Evolutionary conservation across 192 early-diverging fungal species (phyloP).

Genomic region (Helicostylum pulchrum): DNA sequence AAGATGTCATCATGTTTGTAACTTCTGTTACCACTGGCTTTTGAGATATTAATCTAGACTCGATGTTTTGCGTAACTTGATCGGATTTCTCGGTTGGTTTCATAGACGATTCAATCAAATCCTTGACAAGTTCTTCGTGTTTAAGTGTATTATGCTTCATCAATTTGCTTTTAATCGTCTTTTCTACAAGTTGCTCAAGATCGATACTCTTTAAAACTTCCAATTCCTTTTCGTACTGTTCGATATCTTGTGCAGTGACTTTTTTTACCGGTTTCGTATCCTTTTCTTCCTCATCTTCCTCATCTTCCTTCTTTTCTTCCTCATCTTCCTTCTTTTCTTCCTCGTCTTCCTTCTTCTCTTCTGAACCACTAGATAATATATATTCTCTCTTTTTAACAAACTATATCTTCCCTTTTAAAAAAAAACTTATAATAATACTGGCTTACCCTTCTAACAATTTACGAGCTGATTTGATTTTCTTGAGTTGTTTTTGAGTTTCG

Average conservation of each 20-base stretch:
- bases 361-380: slow-evolving; percentile 13
- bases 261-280: slow-evolving; percentile 5
- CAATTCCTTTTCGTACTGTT: slow-evolving; percentile 23
- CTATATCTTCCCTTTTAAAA: too few species aligned
- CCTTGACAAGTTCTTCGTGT: slow-evolving; percentile 3
- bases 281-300: slow-evolving; percentile 18
- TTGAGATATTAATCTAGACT: slow-evolving; percentile 17
- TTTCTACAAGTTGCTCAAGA: slow-evolving; percentile 16
- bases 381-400: too few species aligned
- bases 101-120: not conserved
- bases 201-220: slow-evolving; percentile 26
- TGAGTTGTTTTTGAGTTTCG: slow-evolving; percentile 30
- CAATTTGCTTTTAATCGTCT: slow-evolving; percentile 15
- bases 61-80: slow-evolving; percentile 8
- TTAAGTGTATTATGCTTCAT: slow-evolving; percentile 11
- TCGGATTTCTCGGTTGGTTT: not conserved
- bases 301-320: slow-evolving; percentile 17
- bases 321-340: not conserved
- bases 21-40: slow-evolving; percentile 17
- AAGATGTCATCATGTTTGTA: slow-evolving; percentile 8
- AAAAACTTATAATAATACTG: not conserved
- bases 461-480: slow-evolving; percentile 22
- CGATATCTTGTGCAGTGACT: slow-evolving; percentile 11
- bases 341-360: slow-evolving; percentile 5
- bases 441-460: not conserved